Base-by-base conservation (phyloP, 257 asterid genomes). In the Petunia secreta region DNA sequence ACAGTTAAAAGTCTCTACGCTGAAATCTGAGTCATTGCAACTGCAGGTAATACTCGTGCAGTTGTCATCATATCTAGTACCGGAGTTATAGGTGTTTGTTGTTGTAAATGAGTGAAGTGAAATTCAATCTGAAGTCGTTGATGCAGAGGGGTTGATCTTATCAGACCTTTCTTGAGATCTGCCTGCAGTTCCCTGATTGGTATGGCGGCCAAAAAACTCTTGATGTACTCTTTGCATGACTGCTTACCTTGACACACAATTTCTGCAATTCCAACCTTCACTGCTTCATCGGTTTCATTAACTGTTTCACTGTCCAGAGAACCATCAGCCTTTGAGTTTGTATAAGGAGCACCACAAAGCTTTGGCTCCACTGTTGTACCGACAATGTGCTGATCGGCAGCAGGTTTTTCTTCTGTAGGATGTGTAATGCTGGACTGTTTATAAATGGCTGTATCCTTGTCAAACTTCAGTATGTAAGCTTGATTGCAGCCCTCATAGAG, bases 121-220 rank as follows among this genome's bases (percentile, higher is more conserved):
- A 95, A 89, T 86, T 95, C 99, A 41, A 95, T 93, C 92, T 93
- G 99, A 36, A 95, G 88, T 44, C 97, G 91, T 48, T 95, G 99
- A 84, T 95, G 97, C 82, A 95, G 86, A 6, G 93, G 97, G 1
- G 92, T 86, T 46, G 97, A 87, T 79, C 79, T 84, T 14, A 87
- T 76, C 88, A 91, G 75, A 48, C 99, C 99, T 80, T 89, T 93
- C 90, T 91, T 93, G 73, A 92, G 88, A 83, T 95, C 98, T 7
- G 86, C 90, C 85, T 91, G 92, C 62, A 95, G 90, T 83, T 95
- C 99, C 77, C 99, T 89, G 37, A 93, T 91, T 0, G 99, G 99
- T 75, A 95, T 95, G 0, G 99, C 97, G 54, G 99, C 97, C 88
- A 95, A 86, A 88, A 95, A 95, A 80, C 84, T 89, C 88, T 93